Conservation (phyloP, 2,329 filamentous ascomycete genomes). For the Colletotrichum cereale region DNA sequence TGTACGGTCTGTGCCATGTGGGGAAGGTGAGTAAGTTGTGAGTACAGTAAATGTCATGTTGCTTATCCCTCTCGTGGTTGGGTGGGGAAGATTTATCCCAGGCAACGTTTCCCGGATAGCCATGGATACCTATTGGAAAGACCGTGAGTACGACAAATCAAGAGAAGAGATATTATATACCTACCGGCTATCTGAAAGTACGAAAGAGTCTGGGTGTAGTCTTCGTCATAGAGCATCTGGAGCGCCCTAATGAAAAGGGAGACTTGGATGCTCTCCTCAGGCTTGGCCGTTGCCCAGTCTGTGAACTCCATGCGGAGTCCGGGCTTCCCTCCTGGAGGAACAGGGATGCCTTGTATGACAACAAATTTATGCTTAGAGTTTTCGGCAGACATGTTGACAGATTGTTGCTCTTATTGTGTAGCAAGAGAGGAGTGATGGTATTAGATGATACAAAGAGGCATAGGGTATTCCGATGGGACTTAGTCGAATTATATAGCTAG, state of each 20-base stretch:
- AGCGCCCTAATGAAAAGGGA: not conserved
- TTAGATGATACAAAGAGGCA: too few relatives aligned
- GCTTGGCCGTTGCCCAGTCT: not conserved
- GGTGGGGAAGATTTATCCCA: not conserved
- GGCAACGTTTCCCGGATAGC: not conserved
- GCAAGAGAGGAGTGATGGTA: too few relatives aligned
- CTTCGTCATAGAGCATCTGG: not conserved
- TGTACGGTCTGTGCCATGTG: slow-evolving; percentile 75
- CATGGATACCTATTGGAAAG: not conserved
- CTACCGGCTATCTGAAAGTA: not conserved
- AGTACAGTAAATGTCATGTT: slow-evolving; percentile 62
- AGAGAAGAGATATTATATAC: not conserved
- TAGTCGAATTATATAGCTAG: too few relatives aligned
- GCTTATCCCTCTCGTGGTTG: not conserved
- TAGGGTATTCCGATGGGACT: too few relatives aligned
- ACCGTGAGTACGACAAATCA: not conserved
- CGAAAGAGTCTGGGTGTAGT: not conserved
- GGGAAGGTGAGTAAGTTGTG: slow-evolving; percentile 72
- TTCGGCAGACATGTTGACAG: not conserved
- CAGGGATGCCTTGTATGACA: not conserved
- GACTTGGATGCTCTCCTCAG: not conserved
- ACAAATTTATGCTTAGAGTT: not conserved
- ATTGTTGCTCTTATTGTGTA: too few relatives aligned
- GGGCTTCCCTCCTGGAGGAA: not conserved
- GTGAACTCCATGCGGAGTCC: not conserved